Base-by-base conservation (phyloP, 1,139 yeast species). In the Suzukiozyma palmioleophila region DNA sequence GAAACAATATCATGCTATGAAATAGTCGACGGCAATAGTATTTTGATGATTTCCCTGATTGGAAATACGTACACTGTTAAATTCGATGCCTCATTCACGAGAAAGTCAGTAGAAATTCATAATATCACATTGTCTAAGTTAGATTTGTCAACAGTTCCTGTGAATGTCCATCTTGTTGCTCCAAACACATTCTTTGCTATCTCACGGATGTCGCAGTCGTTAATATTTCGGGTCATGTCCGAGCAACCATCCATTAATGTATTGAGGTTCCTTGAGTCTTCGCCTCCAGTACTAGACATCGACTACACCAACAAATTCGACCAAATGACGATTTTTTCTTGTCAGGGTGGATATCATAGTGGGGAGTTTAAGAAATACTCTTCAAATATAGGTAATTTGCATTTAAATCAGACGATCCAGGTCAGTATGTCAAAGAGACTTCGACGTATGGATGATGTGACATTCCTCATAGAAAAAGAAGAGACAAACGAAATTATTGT, bases 331-430 rank as follows among this genome's bases (percentile, higher is more conserved):
- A 14, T 68, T 8, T 49, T 59, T 22, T 44, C 61, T 3, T 62
- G 70, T 38, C 72, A 64, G 42, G 75, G 75, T 18, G 70, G 73
- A 2, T 59, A 62, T 43, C 58, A 61, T 16, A 59, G 66, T 31
- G 69, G 74, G 7, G 73, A 69, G 39, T 46, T 62, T 30, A 47
- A 57, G 36, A 56, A 49, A 25, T 47, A 44, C 25, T 16, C 18
- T 6, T 8, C 16, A 3, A 21, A 13, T 3, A 21, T 25, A 15
- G 33, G 25, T 12, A 21, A 24, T 26, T 22, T 33, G 12, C 14
- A 26, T 10, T 33, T 33, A 12, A 25, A 25, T 10, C 29, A 33
- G 14, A 33, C 30, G 10, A 33, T 33, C 11, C 30, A 28, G 6
- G 36, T 15, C 8, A 16, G 14, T 25, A 15, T 29, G 15, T 13